A percentile compares a stretch with the other conserved stretches of the same genome.
These are phyloP conservation scores for Pseudocercospora cruenta DNA, from an alignment of 2,329 filamentous ascomycete genomes.

Conservation along the genomic window DNA sequence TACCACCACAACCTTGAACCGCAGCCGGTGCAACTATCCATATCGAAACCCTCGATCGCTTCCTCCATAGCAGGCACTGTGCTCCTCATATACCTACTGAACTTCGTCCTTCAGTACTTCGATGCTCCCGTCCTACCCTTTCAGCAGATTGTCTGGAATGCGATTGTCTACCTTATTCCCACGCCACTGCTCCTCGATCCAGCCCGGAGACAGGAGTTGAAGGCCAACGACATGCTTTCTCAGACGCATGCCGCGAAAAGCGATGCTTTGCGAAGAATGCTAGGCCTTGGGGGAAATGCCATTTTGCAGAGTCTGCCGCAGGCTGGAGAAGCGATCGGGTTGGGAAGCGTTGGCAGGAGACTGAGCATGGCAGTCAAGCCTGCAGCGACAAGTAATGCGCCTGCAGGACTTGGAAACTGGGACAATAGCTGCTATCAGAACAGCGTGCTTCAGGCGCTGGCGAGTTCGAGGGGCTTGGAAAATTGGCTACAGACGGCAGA, in stretches of 20 bases:
- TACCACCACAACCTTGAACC: conserved; percentile 23
- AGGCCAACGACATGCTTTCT: conserved; percentile 34
- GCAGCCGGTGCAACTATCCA: conserved; percentile 5
- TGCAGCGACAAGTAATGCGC: conserved; percentile 39
- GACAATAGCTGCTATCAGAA: conserved; percentile 99
- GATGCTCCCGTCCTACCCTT: conserved; percentile 43
- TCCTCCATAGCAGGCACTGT: conserved; percentile 32
- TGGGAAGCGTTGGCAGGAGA: conserved; percentile 36
- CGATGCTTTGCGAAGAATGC: conserved; percentile 40
- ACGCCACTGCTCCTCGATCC: conserved; percentile 60
- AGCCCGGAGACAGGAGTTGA: conserved; percentile 45
- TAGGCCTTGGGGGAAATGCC: conserved; percentile 44
- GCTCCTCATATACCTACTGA: conserved; percentile 35
- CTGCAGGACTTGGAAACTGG: conserved; percentile 78
- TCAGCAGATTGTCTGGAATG: conserved; percentile 63
- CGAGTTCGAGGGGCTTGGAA: conserved; percentile 58
- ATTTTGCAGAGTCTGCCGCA: conserved; percentile 40
- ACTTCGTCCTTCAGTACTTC: conserved; percentile 36
- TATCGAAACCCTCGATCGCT: conserved; percentile 21
- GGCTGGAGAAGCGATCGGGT: conserved; percentile 38
- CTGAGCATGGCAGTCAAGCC: conserved; percentile 31
- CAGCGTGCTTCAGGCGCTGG: conserved; percentile 73
- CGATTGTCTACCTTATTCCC: conserved; percentile 61
- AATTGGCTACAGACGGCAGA: conserved; percentile 23
- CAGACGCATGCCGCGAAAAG: conserved; percentile 43